Evolutionary conservation across 257 asterid genomes (phyloP).

Genomic region (Nyctanthes arbortristis): DNA sequence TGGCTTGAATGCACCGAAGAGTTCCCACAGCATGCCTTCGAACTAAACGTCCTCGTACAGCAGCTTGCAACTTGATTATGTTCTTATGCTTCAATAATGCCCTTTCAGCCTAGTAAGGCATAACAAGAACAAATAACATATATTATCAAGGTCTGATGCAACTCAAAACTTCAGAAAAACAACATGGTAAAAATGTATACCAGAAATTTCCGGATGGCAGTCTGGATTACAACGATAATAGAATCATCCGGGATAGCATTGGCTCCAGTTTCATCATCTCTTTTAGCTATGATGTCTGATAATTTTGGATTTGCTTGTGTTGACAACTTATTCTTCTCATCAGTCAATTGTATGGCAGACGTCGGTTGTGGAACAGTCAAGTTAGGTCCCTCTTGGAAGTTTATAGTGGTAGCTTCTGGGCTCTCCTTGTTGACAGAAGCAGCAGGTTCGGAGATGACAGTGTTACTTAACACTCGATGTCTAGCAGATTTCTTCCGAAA

Average conservation of each 20-base stretch:
- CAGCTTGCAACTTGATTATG: slow-evolving; percentile 82
- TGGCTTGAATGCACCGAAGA: slow-evolving; percentile 89
- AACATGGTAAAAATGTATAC: slow-evolving; percentile 40
- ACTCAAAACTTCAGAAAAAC: slow-evolving; percentile 11
- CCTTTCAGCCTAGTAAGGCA: slow-evolving; percentile 63
- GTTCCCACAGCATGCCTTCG: slow-evolving; percentile 88
- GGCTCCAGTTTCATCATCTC: slow-evolving; percentile 35
- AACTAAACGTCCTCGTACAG: slow-evolving; percentile 87
- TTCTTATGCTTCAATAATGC: slow-evolving; percentile 56
- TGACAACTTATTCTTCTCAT: slow-evolving; percentile 50
- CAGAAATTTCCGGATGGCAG: slow-evolving; percentile 71
- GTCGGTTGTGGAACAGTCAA: slow-evolving; percentile 44
- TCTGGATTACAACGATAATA: slow-evolving; percentile 59
- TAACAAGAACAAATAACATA: slow-evolving; percentile 17
- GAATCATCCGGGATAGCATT: slow-evolving; percentile 52
- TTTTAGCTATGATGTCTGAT: slow-evolving; percentile 33
- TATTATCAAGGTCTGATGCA: slow-evolving; percentile 13
- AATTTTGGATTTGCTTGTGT: slow-evolving; percentile 34
- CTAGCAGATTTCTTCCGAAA: slow-evolving; percentile 83
- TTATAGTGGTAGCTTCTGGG: slow-evolving; percentile 45
- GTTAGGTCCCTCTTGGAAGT: slow-evolving; percentile 50
- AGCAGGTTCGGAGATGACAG: slow-evolving; percentile 59
- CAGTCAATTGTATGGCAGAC: slow-evolving; percentile 37
- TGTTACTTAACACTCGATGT: slow-evolving; percentile 75
- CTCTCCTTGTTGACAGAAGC: slow-evolving; percentile 55